phyloP scores from a whole-genome alignment of 1,284 basidiomycete species.

The Boletellus sp. region DNA sequence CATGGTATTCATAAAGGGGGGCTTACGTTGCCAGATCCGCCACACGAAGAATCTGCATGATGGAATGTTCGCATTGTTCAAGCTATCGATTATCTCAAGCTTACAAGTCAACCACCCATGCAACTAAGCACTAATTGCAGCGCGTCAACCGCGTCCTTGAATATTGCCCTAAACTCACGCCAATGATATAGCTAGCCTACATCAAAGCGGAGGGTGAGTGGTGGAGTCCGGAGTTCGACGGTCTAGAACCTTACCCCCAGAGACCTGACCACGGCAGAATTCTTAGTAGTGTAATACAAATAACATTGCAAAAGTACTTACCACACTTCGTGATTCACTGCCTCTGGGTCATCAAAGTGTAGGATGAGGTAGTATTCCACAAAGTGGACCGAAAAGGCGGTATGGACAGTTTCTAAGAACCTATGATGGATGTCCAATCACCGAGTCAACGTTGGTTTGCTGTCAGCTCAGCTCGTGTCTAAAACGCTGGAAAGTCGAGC shows the following conservation, averaged over 20 bases:
- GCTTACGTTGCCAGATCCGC: slow-evolving; percentile 13
- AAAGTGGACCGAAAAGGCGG: slow-evolving; percentile 9
- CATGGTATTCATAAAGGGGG: too few relatives aligned
- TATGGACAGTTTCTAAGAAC: slow-evolving; percentile 6
- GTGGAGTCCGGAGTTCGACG: background rate
- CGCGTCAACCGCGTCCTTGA: background rate
- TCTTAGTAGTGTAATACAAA: background rate
- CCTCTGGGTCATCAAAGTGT: background rate
- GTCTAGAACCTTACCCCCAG: slow-evolving; percentile 1
- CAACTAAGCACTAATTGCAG: slow-evolving; percentile 2
- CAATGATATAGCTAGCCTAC: slow-evolving; percentile 4
- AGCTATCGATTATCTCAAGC: background rate
- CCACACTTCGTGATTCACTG: slow-evolving; percentile 1
- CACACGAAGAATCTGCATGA: slow-evolving; percentile 9
- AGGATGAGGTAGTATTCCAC: slow-evolving; percentile 10
- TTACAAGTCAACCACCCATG: slow-evolving; percentile 4
- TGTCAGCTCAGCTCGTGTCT: background rate
- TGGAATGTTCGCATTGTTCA: background rate
- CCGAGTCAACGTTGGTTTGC: background rate
- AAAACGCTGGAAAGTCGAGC: background rate
- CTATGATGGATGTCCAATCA: background rate
- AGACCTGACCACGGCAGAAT: background rate
- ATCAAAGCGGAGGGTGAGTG: background rate
- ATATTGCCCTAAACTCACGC: background rate
- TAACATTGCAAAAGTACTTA: background rate